Percentiles rank a stretch among this genome's conserved stretches.
phyloP scores from a whole-genome alignment of 345 rosid genomes.

The Eucalyptus microcorys region DNA sequence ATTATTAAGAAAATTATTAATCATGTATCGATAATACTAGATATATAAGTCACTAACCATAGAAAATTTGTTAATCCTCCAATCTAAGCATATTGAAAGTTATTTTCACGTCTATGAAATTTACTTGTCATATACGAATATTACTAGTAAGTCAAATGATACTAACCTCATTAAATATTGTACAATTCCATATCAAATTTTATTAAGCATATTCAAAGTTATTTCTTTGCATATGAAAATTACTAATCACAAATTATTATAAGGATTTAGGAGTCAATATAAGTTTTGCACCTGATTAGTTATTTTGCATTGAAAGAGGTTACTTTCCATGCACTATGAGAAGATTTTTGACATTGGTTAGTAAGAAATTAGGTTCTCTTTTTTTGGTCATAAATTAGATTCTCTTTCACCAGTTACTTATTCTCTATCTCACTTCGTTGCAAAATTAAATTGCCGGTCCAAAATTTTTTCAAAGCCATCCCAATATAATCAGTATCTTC shows the following conservation, averaged over 20 bases:
- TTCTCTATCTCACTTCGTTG: background rate
- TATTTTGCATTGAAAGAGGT: background rate
- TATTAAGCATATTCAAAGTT: background rate
- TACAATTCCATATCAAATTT: background rate
- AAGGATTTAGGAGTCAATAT: background rate
- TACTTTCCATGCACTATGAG: background rate
- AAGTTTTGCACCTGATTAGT: background rate
- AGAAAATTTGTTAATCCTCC: background rate
- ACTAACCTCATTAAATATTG: background rate
- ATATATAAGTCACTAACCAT: background rate
- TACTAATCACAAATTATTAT: background rate
- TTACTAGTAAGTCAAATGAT: background rate
- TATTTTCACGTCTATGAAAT: background rate
- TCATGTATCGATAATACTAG: background rate
- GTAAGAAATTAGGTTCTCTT: background rate
- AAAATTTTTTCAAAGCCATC: background rate
- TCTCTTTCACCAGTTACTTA: background rate
- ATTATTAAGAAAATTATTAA: no score
- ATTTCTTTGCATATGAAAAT: background rate
- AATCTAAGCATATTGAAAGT: background rate
- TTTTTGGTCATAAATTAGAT: background rate
- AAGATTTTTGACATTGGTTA: background rate
- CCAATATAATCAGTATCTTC: background rate
- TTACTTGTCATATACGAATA: background rate
- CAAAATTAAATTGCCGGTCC: background rate